These are phyloP conservation scores for Verticillium isaacii DNA, from an alignment of 2,329 filamentous ascomycete species.

Conservation along the genomic window DNA sequence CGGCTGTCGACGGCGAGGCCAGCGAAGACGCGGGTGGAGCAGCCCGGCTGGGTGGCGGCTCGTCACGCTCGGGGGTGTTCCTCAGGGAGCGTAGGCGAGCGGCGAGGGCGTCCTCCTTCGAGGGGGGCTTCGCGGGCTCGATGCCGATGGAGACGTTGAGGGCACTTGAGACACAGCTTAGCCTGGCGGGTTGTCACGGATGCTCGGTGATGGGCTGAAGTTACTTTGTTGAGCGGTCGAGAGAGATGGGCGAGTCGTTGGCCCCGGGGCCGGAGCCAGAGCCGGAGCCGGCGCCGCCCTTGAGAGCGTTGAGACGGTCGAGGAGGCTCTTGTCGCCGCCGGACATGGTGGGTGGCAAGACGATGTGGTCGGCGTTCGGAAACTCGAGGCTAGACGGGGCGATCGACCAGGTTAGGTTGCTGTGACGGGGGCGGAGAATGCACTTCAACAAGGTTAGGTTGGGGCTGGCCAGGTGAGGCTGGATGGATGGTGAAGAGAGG, in stretches of 20 bases:
- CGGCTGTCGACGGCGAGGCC: conserved; percentile 7
- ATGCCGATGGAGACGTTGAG: conserved; percentile 27
- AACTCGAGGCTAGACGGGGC: neutral
- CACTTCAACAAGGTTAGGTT: neutral
- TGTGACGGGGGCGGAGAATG: neutral
- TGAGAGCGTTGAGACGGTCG: conserved; percentile 50
- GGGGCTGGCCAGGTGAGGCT: neutral
- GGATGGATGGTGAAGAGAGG: neutral
- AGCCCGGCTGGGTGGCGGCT: neutral
- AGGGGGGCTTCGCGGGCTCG: conserved; percentile 35
- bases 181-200: neutral
- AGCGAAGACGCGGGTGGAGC: conserved; percentile 11
- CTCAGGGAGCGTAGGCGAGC: conserved; percentile 48
- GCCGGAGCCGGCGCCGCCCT: conserved; percentile 21
- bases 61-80: conserved; percentile 24
- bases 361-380: neutral
- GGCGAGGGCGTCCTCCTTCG: conserved; percentile 46
- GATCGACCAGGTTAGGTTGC: neutral
- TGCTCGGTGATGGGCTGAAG: conserved; percentile 10
- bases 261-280: neutral
- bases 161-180: conserved; percentile 12
- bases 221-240: conserved; percentile 34
- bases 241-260: conserved; percentile 15
- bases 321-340: conserved; percentile 40
- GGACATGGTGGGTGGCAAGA: neutral